These are phyloP conservation scores for Gnetum montanum DNA, from an alignment of 75 land plant species.

Conservation along the genomic window DNA sequence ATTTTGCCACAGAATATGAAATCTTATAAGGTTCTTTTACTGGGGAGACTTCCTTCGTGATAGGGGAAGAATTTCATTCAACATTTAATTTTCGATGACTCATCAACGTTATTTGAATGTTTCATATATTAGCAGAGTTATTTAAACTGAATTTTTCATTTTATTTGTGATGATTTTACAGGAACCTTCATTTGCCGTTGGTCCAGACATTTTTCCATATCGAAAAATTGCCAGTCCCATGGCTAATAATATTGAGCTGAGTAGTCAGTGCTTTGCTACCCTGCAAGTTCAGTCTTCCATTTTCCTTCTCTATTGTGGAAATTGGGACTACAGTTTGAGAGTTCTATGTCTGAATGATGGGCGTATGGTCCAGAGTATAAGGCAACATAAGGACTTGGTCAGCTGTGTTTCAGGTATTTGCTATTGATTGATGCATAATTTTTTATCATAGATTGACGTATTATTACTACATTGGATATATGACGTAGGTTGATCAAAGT, in stretches of 20 bases:
- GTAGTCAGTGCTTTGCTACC: slow-evolving; percentile 59
- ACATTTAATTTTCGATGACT: not conserved
- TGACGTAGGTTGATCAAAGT: too few relatives aligned
- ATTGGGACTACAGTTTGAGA: slow-evolving; percentile 97
- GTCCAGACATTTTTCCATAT: slow-evolving; percentile 59
- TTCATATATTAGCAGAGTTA: too few relatives aligned
- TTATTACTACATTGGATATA: too few relatives aligned
- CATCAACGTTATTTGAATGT: not conserved
- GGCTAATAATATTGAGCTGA: slow-evolving; percentile 64
- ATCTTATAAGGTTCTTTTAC: not conserved
- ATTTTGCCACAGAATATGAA: not conserved
- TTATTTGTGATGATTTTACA: too few relatives aligned
- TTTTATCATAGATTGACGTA: too few relatives aligned
- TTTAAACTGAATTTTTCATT: too few relatives aligned
- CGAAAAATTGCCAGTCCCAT: slow-evolving; percentile 67
- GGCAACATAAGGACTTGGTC: slow-evolving; percentile 92
- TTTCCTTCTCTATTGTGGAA: slow-evolving; percentile 80
- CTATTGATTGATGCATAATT: not conserved
- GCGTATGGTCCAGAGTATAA: slow-evolving; percentile 64
- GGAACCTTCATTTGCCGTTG: slow-evolving; percentile 92
- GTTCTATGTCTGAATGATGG: slow-evolving; percentile 80
- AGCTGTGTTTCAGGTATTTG: slow-evolving; percentile 87
- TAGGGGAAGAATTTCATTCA: not conserved
- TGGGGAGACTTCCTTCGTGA: not conserved
- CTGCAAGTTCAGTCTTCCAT: slow-evolving; percentile 61